phyloP scores from a whole-genome alignment of 164 flowering plant genomes.

The Nymphaea colorata region DNA sequence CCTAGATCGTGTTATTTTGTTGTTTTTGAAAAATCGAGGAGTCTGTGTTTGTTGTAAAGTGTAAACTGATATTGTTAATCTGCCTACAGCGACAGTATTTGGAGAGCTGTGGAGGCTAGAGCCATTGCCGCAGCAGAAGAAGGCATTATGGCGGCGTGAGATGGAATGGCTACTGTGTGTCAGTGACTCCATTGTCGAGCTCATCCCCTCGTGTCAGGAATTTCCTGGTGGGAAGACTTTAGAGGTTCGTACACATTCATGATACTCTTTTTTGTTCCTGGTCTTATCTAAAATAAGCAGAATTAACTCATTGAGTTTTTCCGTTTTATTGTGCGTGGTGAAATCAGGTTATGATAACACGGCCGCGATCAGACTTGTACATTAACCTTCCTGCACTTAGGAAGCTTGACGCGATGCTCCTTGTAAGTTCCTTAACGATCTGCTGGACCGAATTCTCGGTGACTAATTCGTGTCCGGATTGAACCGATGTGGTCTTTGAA shows the following conservation, averaged over 20 bases:
- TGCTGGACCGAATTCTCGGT: not conserved
- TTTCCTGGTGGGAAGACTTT: conserved; percentile 56
- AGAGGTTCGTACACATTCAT: conserved; percentile 15
- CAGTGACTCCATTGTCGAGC: conserved; percentile 67
- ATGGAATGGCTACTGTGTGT: conserved; percentile 80
- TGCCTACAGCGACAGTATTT: conserved; percentile 51
- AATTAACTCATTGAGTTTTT: too few species aligned
- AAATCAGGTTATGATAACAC: conserved; percentile 44
- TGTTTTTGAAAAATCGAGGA: not conserved
- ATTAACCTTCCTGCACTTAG: conserved; percentile 68
- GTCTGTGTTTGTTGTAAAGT: not conserved
- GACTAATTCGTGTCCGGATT: not conserved
- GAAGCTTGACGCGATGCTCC: conserved; percentile 68
- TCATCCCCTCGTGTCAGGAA: conserved; percentile 54
- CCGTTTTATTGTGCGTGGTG: not conserved
- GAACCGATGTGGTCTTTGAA: not conserved
- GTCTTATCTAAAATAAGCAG: too few species aligned
- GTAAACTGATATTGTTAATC: not conserved
- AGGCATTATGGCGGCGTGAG: conserved; percentile 62
- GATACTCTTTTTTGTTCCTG: too few species aligned
- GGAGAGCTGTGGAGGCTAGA: conserved; percentile 80
- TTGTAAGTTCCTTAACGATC: conserved; percentile 5
- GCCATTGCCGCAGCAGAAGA: conserved; percentile 55
- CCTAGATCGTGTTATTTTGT: not conserved
- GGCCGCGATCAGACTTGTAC: conserved; percentile 56